These are phyloP conservation scores for Salix viminalis DNA, from an alignment of 345 rosid genomes.

Conservation along the genomic window DNA sequence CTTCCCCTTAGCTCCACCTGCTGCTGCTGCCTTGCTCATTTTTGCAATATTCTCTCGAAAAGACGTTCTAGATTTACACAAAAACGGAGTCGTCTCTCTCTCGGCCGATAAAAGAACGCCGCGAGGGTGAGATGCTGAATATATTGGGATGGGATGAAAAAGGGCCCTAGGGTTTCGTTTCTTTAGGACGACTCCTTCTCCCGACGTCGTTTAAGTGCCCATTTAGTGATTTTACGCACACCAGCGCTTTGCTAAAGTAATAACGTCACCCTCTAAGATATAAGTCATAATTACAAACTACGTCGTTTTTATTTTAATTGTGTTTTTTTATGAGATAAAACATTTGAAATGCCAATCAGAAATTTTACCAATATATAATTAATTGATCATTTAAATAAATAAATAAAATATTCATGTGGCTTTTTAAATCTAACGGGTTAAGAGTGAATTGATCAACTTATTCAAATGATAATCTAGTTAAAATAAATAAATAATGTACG, in stretches of 20 bases:
- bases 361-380: no score
- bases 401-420: no score
- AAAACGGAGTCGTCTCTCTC: neutral
- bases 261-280: neutral
- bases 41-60: constrained; percentile 2
- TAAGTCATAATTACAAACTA: neutral
- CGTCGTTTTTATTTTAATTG: neutral
- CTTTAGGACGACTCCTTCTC: neutral
- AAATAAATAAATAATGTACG: no score
- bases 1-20: constrained; percentile 18
- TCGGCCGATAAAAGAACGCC: neutral
- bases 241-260: neutral
- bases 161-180: neutral
- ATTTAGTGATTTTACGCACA: neutral
- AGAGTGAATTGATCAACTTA: no score
- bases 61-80: neutral
- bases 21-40: constrained; percentile 15
- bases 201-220: neutral
- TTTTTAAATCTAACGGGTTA: no score
- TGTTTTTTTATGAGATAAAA: no score
- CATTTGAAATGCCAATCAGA: no score
- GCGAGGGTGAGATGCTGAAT: neutral
- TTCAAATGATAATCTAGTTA: no score
- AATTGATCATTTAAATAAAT: no score
- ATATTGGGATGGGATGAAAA: neutral